Evolutionary conservation across 176 grass and related monocot species (phyloP), one percentile per base, ranked within the genome.

Genomic region (Raddia guianensis): DNA sequence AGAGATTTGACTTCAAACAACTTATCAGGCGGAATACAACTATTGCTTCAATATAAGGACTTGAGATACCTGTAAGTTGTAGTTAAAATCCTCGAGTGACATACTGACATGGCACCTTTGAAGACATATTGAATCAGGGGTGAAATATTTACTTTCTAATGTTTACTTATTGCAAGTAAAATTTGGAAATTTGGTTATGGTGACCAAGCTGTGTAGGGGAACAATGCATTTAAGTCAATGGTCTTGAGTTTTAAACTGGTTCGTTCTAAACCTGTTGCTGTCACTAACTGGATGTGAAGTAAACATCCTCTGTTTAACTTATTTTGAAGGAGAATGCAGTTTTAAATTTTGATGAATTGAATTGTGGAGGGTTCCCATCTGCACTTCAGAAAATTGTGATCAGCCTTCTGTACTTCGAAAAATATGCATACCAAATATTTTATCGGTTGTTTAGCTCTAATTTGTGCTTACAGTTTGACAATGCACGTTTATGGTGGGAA

Each of bases 1-100:
- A 88, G 86, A 64, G 86, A 88, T 79, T 73, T 88, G 80, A 66
- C 68, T 33, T 79, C 67, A 18, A 88, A 88, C 59, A 68, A 79
- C 20, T 59, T 88, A 83, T 79, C 86, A 73, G 59, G 80, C 32
- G 0, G 14, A 67, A 12, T 88, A 45, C 3, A 5, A 44, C 50
- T 2, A 60, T 44, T 88, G 59, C 27, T 3, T 83, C 18, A 3
- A 12, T 83, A 66, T 56, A 73, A 2, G 40, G 16, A 7, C 12
- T 60, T 19, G 79, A 18, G 2, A 0, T 62, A 20, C 56, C 70
- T 79, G 86, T 88, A 83, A 83, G 86, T 40, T 83, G 8, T 43
- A 76, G 55, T 70, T 68, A 49, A 3, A 74, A 18, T 70, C 34
- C 15, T 87, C 53, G 56, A 76, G 14, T 68, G 12, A 66, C 43